Conservation (phyloP, 768 basidiomycete genomes). For the Pleurotus citrinopileatus region DNA sequence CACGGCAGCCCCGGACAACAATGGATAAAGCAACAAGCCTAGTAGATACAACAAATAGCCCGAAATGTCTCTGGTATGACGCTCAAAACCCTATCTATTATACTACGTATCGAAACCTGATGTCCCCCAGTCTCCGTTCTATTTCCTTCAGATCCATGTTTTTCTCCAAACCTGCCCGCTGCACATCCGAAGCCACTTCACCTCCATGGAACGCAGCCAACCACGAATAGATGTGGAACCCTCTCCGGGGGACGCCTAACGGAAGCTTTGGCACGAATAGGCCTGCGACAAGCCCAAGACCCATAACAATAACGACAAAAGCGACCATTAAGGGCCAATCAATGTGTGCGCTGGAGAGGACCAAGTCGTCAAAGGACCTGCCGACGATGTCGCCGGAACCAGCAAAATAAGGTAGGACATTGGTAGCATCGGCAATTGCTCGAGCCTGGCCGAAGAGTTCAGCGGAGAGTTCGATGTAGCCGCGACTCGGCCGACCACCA, state of each 20-base stretch:
- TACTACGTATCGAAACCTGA: slow-evolving; percentile 24
- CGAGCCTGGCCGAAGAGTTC: slow-evolving; percentile 29
- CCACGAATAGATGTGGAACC: slow-evolving; percentile 9
- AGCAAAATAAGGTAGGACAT: slow-evolving; percentile 39
- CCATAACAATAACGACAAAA: slow-evolving; percentile 20
- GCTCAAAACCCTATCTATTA: not conserved
- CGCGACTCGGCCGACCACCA: slow-evolving; percentile 24
- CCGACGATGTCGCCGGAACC: slow-evolving; percentile 34
- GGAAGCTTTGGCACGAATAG: slow-evolving; percentile 12
- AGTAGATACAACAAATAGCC: no score
- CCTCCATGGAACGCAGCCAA: slow-evolving; percentile 15
- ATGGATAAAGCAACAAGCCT: not conserved
- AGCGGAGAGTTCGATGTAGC: slow-evolving; percentile 36
- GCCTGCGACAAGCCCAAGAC: slow-evolving; percentile 28
- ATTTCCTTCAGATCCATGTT: slow-evolving; percentile 29
- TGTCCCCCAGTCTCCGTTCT: slow-evolving; percentile 22
- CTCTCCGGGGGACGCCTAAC: not conserved
- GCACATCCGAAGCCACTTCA: slow-evolving; percentile 23
- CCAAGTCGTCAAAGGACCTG: slow-evolving; percentile 29
- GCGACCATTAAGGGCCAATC: slow-evolving; percentile 22
- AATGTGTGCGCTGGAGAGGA: slow-evolving; percentile 25
- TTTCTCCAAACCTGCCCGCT: slow-evolving; percentile 17
- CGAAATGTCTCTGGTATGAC: not conserved
- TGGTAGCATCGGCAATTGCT: slow-evolving; percentile 35
- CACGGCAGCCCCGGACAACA: not conserved